phyloP scores from a whole-genome alignment of 176 grass and related monocot species.

The Ensete ventricosum region DNA sequence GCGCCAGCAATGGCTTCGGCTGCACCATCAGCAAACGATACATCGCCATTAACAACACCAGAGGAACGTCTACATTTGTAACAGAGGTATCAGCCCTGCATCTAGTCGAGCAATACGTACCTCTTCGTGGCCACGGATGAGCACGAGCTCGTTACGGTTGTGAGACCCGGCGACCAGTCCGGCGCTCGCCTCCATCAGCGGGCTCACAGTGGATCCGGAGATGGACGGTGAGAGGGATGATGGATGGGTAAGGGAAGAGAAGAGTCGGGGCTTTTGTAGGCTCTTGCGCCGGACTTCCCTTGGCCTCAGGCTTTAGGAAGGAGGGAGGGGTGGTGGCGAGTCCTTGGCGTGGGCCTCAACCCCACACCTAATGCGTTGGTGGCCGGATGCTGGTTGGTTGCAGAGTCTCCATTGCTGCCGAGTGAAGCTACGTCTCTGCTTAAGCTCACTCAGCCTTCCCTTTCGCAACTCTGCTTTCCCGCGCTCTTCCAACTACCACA shows the following conservation, averaged over 20 bases:
- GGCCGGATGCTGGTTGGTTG: constrained; percentile 58
- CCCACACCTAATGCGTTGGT: constrained; percentile 46
- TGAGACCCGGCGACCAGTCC: constrained; percentile 83
- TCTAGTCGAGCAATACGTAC: constrained; percentile 2
- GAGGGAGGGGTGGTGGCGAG: constrained; percentile 5
- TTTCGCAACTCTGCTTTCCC: background rate
- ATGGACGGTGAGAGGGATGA: background rate
- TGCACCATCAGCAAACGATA: background rate
- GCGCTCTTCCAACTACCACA: background rate
- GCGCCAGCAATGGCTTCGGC: constrained; percentile 58
- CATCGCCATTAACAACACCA: background rate
- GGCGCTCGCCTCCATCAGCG: constrained; percentile 62
- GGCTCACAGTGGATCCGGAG: background rate
- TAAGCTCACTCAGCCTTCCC: background rate
- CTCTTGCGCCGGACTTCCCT: background rate
- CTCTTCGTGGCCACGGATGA: constrained; percentile 95
- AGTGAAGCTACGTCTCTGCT: constrained; percentile 47
- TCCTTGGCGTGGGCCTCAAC: constrained; percentile 28
- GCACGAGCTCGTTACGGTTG: constrained; percentile 95
- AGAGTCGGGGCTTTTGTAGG: constrained; percentile 28
- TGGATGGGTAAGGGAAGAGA: background rate
- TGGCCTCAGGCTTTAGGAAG: constrained; percentile 23
- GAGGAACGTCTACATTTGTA: too few relatives aligned
- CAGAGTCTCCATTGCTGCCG: constrained; percentile 93
- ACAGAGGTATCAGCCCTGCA: too few relatives aligned